Conservation (phyloP, 768 basidiomycete genomes). For the Dacryopinax spathularia region DNA sequence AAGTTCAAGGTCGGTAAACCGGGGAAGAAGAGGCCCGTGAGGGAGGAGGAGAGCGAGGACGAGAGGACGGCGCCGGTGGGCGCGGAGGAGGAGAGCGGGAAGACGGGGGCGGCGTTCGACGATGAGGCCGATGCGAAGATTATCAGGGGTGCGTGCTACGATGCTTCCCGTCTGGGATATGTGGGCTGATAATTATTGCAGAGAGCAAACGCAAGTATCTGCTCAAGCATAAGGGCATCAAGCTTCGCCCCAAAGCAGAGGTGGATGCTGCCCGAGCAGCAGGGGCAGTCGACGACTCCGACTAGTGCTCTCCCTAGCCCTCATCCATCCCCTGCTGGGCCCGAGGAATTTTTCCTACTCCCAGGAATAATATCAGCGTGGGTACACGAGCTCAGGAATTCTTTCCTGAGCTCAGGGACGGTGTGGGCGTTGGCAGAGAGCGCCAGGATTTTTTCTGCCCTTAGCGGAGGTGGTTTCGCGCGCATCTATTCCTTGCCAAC, state of each 20-base stretch:
- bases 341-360: too few species aligned
- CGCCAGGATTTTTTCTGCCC: too few species aligned
- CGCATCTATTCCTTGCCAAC: too few species aligned
- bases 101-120: constrained; percentile 44
- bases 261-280: background rate
- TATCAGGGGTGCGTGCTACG: constrained; percentile 52
- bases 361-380: too few species aligned
- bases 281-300: background rate
- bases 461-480: too few species aligned
- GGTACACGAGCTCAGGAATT: too few species aligned
- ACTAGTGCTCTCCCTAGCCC: too few species aligned
- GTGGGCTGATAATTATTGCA: constrained; percentile 13
- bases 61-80: constrained; percentile 20
- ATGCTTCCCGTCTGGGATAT: constrained; percentile 6
- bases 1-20: constrained; percentile 92
- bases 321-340: too few species aligned
- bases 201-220: constrained; percentile 27
- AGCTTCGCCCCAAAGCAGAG: constrained; percentile 16
- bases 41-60: constrained; percentile 20
- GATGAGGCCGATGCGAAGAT: constrained; percentile 61
- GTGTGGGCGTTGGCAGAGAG: too few species aligned
- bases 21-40: constrained; percentile 30
- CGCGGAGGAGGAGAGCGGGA: constrained; percentile 25
- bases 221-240: constrained; percentile 32
- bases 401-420: too few species aligned